Evolutionary conservation across 805 yeast genomes (phyloP).

Genomic region (Yarrowia sp.): DNA sequence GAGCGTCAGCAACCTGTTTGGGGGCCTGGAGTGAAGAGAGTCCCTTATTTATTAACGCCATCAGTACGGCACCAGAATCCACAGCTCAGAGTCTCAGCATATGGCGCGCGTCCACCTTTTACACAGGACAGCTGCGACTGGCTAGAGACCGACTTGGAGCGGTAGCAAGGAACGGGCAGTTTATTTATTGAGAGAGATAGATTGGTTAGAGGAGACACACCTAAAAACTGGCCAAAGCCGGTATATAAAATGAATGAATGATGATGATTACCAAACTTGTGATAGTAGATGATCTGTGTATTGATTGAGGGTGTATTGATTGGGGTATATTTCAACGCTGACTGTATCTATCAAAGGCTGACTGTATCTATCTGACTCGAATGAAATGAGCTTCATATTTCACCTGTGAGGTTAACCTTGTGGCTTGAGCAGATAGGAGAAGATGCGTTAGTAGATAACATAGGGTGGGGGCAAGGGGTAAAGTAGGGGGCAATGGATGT

Average conservation of each 20-base stretch:
- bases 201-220: slow-evolving; percentile 19
- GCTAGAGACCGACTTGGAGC: slow-evolving; percentile 38
- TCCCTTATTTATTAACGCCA: slow-evolving; percentile 38
- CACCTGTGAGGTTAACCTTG: slow-evolving; percentile 12
- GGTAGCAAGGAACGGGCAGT: slow-evolving; percentile 36
- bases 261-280: slow-evolving; percentile 13
- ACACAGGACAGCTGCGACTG: slow-evolving; percentile 38
- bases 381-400: slow-evolving; percentile 1
- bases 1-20: slow-evolving; percentile 43
- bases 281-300: neutral
- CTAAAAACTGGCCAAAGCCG: slow-evolving; percentile 9
- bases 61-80: slow-evolving; percentile 25
- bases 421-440: slow-evolving; percentile 13
- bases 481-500: too few species aligned
- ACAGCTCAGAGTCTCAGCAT: slow-evolving; percentile 38
- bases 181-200: slow-evolving; percentile 37
- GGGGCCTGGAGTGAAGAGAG: slow-evolving; percentile 40
- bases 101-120: slow-evolving; percentile 35
- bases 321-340: too few species aligned
- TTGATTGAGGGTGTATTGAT: too few species aligned
- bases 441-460: neutral
- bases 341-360: too few species aligned
- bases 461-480: neutral
- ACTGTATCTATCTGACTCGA: neutral
- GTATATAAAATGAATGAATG: slow-evolving; percentile 33